A percentile compares a stretch with the other conserved stretches of the same genome.
Conservation (phyloP, 495 filamentous ascomycete species). For the Penicillium robsamsonii region DNA sequence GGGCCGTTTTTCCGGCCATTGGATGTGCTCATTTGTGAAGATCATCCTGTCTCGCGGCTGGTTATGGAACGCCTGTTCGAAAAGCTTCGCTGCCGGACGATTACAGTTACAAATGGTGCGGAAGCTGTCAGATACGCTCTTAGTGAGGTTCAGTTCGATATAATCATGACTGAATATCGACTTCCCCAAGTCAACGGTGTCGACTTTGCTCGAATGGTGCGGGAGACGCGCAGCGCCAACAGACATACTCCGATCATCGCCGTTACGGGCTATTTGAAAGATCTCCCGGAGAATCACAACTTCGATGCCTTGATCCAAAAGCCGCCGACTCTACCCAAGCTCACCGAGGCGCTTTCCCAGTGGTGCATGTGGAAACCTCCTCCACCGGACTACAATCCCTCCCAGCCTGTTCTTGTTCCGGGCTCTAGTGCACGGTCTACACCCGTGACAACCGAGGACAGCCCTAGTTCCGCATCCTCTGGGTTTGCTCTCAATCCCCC, state of each 20-base stretch:
- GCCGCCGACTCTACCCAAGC: slow-evolving; percentile 83
- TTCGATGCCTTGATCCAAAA: slow-evolving; percentile 95
- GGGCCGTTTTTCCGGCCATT: slow-evolving; percentile 85
- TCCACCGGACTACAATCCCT: slow-evolving; percentile 46
- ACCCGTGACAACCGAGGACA: slow-evolving; percentile 65
- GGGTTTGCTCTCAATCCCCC: slow-evolving; percentile 66
- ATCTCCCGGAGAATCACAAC: slow-evolving; percentile 88
- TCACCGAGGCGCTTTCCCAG: slow-evolving; percentile 78
- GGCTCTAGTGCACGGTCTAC: slow-evolving; percentile 61
- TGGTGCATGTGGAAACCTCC: slow-evolving; percentile 93
- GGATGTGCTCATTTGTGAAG: slow-evolving; percentile 94
- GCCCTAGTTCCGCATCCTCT: slow-evolving; percentile 79
- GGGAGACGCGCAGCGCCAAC: slow-evolving; percentile 91
- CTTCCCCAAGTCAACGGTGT: slow-evolving; percentile 91
- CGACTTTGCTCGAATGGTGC: slow-evolving; percentile 95
- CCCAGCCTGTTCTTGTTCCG: slow-evolving; percentile 54
- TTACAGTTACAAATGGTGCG: slow-evolving; percentile 80
- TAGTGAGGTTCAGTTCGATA: slow-evolving; percentile 89
- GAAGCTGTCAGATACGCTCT: slow-evolving; percentile 91
- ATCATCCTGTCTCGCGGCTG: slow-evolving; percentile 93
- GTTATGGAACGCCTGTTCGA: slow-evolving; percentile 97
- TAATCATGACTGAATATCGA: slow-evolving; percentile 97
- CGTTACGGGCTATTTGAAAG: slow-evolving; percentile 96
- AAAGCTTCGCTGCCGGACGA: slow-evolving; percentile 92
- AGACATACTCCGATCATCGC: slow-evolving; percentile 93